Base-by-base conservation (phyloP, 257 asterid genomes). In the Ajuga chamaepitys region DNA sequence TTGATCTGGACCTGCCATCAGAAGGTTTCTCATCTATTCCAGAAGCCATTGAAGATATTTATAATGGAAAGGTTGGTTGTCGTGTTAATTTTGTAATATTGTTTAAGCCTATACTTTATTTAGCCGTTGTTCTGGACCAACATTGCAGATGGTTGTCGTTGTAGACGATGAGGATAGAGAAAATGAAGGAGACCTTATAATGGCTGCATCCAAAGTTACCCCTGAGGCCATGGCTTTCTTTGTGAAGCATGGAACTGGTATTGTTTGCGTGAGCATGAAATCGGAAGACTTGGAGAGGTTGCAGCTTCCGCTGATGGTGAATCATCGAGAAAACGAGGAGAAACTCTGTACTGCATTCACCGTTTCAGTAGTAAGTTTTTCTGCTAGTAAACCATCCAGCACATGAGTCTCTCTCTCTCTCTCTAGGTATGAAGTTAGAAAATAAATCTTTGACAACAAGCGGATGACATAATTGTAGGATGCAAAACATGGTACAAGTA, bases 151-250 rank as follows among this genome's bases (percentile, higher is more conserved):
- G 78, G 96, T 93, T n/a, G 72, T 93, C 42, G 99, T 89, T 9
- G 97, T 90, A 12, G 99, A 93, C 70, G 99, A 93, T 28, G 99
- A 93, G 79, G 94, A 81, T 70, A 78, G 99, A 71, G 99, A 93
- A 73, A 93, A 93, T 32, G 99, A 93, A 85, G 99, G 99, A 64
- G 99, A 89, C 78, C 48, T 93, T 34, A 83, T 93, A 68, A 89
- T 93, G 96, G 96, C 96, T 51, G 99, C 95, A 58, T 83, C 95
- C 5, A 89, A 83, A 77, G 97, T 85, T 52, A 89, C 99, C 6
- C 75, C 95, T 1, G 96, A 87, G 78, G 95, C 95, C 12, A 87
- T 89, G 97, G 97, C 99, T 28, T 93, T 89, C 80, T 73, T 93
- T 68, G 99, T 93, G 70, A 93, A 81, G 77, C 92, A 89, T 64